A percentile compares a stretch with the other conserved stretches of the same genome.
phyloP scores from a whole-genome alignment of 2,329 filamentous ascomycete genomes.

The Coniella vitis region DNA sequence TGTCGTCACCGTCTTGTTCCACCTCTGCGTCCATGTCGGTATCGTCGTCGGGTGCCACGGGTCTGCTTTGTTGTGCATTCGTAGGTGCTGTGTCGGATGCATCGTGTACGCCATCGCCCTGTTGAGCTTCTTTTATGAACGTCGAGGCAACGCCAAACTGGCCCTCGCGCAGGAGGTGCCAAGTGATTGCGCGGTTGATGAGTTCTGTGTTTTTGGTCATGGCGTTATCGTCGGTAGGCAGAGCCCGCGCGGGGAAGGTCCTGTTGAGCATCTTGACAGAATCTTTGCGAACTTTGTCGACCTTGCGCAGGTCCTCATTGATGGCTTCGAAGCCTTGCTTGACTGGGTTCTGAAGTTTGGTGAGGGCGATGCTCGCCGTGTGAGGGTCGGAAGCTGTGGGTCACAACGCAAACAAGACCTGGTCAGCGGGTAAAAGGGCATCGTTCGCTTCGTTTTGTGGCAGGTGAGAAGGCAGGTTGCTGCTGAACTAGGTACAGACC shows the following conservation, averaged over 20 bases:
- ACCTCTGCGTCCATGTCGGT: conserved; percentile 13
- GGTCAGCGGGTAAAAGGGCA: background rate
- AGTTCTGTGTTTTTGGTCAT: conserved; percentile 68
- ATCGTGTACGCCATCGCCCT: conserved; percentile 18
- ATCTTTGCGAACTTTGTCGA: conserved; percentile 73
- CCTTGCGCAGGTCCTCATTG: conserved; percentile 73
- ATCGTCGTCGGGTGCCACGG: conserved; percentile 5
- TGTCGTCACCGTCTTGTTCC: conserved; percentile 3
- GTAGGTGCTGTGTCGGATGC: background rate
- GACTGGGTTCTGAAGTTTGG: conserved; percentile 78
- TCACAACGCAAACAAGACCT: conserved; percentile 5
- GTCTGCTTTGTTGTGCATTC: conserved; percentile 1
- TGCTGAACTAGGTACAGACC: conserved; percentile 38
- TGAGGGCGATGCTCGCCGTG: conserved; percentile 65
- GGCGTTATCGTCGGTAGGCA: conserved; percentile 73
- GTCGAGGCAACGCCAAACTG: conserved; percentile 83
- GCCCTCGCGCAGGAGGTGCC: conserved; percentile 92
- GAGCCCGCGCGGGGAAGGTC: conserved; percentile 46
- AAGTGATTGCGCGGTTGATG: conserved; percentile 88
- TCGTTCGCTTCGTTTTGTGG: background rate
- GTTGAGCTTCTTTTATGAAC: conserved; percentile 67
- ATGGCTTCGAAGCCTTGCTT: conserved; percentile 75
- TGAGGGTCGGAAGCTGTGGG: conserved; percentile 52
- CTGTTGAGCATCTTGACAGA: conserved; percentile 83
- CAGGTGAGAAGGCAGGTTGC: background rate